A percentile compares a stretch with the other conserved stretches of the same genome.
These are phyloP conservation scores for Cryptosporidium xiaoi DNA, from an alignment of 169 alveolate genomes.

Conservation along the genomic window DNA sequence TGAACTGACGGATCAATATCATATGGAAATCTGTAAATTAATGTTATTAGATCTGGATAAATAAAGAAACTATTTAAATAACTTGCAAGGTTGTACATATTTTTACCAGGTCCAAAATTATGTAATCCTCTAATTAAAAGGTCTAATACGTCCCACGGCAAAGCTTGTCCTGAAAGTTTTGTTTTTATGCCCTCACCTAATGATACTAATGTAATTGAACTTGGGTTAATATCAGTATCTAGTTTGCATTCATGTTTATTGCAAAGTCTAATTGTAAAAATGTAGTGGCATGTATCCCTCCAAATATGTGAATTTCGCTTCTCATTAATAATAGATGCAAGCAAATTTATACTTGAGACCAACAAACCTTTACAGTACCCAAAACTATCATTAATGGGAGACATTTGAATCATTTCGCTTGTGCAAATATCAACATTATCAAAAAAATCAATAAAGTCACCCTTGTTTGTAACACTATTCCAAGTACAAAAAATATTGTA, in stretches of 20 bases:
- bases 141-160: slow-evolving; percentile 67
- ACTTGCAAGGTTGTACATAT: slow-evolving; percentile 20
- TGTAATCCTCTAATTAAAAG: not conserved
- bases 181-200: slow-evolving; percentile 70
- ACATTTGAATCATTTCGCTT: slow-evolving; percentile 23
- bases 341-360: slow-evolving; percentile 39
- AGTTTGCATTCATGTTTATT: not conserved
- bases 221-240: not conserved
- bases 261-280: slow-evolving; percentile 41
- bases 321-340: slow-evolving; percentile 36
- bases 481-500: slow-evolving; percentile 29
- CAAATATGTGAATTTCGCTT: slow-evolving; percentile 24
- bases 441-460: slow-evolving; percentile 49
- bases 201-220: slow-evolving; percentile 48
- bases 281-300: slow-evolving; percentile 40
- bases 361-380: slow-evolving; percentile 23
- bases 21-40: slow-evolving; percentile 55
- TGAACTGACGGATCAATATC: slow-evolving; percentile 11
- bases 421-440: slow-evolving; percentile 17
- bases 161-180: slow-evolving; percentile 65
- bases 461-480: slow-evolving; percentile 55
- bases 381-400: slow-evolving; percentile 44
- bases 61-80: slow-evolving; percentile 10
- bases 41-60: slow-evolving; percentile 21
- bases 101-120: not conserved